Percentiles rank a stretch among this genome's conserved stretches.
Evolutionary conservation across 108 stramenopile species (phyloP).

Genomic region (Mediolabrus comicus): DNA sequence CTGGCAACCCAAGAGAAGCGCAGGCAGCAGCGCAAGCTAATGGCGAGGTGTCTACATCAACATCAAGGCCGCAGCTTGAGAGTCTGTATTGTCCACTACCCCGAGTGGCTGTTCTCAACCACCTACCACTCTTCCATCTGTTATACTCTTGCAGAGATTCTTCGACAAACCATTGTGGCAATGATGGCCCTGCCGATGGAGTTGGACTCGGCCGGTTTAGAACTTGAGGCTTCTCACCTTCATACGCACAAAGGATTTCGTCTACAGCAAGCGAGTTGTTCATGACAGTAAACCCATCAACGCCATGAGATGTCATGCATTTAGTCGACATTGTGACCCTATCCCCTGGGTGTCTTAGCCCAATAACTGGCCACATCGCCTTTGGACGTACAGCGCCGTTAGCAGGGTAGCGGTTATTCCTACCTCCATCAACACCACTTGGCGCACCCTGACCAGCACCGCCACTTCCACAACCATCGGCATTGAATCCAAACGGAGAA

Average conservation of each 20-base stretch:
- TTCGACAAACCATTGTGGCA: constrained; percentile 72
- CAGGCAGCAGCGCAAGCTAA: constrained; percentile 79
- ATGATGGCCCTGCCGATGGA: background rate
- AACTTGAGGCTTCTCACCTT: background rate
- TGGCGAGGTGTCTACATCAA: constrained; percentile 81
- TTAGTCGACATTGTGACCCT: constrained; percentile 86
- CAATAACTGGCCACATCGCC: constrained; percentile 93
- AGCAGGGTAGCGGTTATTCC: constrained; percentile 64
- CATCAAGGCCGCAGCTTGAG: constrained; percentile 56
- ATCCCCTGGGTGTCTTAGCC: constrained; percentile 89
- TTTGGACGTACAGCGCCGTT: constrained; percentile 74
- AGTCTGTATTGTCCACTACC: constrained; percentile 67
- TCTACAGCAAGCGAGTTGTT: constrained; percentile 70
- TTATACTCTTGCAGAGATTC: constrained; percentile 71
- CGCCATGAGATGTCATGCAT: constrained; percentile 81
- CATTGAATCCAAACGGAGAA: constrained; percentile 87
- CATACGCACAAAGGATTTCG: constrained; percentile 59
- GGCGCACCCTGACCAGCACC: constrained; percentile 85
- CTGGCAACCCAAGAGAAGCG: constrained; percentile 70
- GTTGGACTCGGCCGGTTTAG: background rate
- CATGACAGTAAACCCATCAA: constrained; percentile 58
- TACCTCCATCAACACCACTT: constrained; percentile 71
- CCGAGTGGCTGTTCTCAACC: constrained; percentile 51
- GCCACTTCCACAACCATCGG: constrained; percentile 82
- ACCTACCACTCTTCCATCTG: constrained; percentile 57